Evolutionary conservation across 2,329 filamentous ascomycete species (phyloP), one percentile per base, ranked within the genome.

Genomic region (Colletotrichum sp.): DNA sequence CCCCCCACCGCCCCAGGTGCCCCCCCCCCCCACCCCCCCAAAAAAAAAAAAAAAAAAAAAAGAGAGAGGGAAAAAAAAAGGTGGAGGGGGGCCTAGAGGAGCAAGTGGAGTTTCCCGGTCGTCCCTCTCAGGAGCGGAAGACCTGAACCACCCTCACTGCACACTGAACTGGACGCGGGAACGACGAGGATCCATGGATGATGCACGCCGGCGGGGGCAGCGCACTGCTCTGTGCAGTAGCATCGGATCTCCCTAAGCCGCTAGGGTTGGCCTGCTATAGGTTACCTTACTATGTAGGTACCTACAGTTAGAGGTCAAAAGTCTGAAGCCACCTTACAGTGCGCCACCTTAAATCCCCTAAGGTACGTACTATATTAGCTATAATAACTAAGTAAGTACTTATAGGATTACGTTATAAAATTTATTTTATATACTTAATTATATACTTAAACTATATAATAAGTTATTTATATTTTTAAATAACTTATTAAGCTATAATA

Each of bases 241-340:
- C 64, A 76, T 73, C 69, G 73, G 73, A 76, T 76, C 73, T 64
- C 69, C 69, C 69, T 64, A 34, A 63, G 69, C 63, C 63, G 26
- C 63, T 26, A 36, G 44, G 26, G 49, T 26, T 36, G 24, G 49
- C 68, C 30, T 39, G 21, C 52, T 30, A 59, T 69, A 59, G 44
- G 28, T 24, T 71, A 30, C 63, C 24, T 34, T 39, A 30, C 28
- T 30, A 30, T 30, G 28, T 30, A 16, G 34, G 36, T 52, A 34
- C 21, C 44, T 66, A 34, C n/a, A n/a, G n/a, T n/a, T n/a, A n/a
- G n/a, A n/a, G n/a, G n/a, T n/a, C n/a, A n/a, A n/a, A n/a, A n/a
- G n/a, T n/a, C n/a, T n/a, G n/a, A n/a, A n/a, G n/a, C n/a, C n/a
- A n/a, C n/a, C n/a, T n/a, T n/a, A n/a, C n/a, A n/a, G n/a, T n/a